phyloP scores from a whole-genome alignment of 495 filamentous ascomycete species.

The Immersiella caudata region DNA sequence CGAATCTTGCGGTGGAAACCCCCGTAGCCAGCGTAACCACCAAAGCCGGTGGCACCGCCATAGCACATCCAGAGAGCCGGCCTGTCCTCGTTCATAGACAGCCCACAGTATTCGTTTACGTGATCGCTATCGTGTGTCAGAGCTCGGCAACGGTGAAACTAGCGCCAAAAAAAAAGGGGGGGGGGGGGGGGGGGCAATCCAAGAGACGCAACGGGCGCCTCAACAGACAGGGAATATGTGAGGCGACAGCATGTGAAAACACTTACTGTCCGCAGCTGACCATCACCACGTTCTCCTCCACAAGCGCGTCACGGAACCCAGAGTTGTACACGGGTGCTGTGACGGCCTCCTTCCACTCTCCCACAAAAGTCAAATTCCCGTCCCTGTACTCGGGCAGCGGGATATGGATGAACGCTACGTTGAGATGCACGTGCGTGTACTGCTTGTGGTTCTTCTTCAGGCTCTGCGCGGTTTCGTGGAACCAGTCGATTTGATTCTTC shows the following conservation, averaged over 20 bases:
- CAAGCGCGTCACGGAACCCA: conserved; percentile 81
- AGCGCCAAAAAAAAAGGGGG: background rate
- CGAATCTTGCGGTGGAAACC: conserved; percentile 82
- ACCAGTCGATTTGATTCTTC: conserved; percentile 91
- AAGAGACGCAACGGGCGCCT: background rate
- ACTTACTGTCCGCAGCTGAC: conserved; percentile 90
- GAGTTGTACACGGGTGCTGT: conserved; percentile 90
- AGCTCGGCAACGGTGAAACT: background rate
- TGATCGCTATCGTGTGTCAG: conserved; percentile 65
- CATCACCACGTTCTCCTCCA: conserved; percentile 79
- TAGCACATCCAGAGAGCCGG: conserved; percentile 98
- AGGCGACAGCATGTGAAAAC: background rate
- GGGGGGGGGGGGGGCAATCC: background rate
- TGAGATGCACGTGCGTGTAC: conserved; percentile 90
- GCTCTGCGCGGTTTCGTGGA: conserved; percentile 70
- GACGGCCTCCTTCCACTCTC: conserved; percentile 70
- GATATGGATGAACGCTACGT: conserved; percentile 97
- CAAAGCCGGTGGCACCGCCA: conserved; percentile 84
- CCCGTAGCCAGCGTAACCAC: conserved; percentile 89
- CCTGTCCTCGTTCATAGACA: conserved; percentile 59
- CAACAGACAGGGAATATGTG: background rate
- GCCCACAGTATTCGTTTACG: conserved; percentile 91
- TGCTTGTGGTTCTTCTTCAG: conserved; percentile 71
- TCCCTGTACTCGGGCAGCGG: conserved; percentile 83
- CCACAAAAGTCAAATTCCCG: conserved; percentile 55